phyloP scores from a whole-genome alignment of 192 early-diverging fungal species.

The Coemansia sp. region DNA sequence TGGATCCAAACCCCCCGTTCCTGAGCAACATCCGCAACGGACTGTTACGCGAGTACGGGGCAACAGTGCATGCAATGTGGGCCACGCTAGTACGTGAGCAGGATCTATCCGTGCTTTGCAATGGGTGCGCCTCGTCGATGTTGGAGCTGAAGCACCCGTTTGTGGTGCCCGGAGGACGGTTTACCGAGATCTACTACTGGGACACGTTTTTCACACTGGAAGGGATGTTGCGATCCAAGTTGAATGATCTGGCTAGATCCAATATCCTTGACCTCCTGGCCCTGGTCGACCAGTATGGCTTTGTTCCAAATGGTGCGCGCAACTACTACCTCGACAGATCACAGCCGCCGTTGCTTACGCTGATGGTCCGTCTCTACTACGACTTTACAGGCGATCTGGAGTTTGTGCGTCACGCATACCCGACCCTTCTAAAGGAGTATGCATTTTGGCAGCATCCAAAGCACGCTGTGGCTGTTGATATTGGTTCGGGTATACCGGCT shows the following conservation, averaged over 20 bases:
- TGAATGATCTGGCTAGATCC: constrained; percentile 48
- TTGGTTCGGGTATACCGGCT: not conserved
- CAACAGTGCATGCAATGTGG: constrained; percentile 60
- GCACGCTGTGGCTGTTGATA: constrained; percentile 48
- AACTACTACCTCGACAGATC: constrained; percentile 75
- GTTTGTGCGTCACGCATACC: constrained; percentile 54
- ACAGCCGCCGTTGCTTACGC: constrained; percentile 68
- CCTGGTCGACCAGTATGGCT: constrained; percentile 61
- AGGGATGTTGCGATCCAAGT: constrained; percentile 61
- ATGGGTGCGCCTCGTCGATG: constrained; percentile 60
- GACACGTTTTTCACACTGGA: constrained; percentile 69
- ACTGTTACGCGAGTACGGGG: constrained; percentile 53
- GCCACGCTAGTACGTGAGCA: constrained; percentile 58
- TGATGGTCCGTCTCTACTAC: constrained; percentile 68
- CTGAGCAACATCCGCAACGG: constrained; percentile 49
- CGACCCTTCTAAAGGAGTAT: constrained; percentile 62
- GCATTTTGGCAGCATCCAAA: constrained; percentile 58
- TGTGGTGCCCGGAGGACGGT: constrained; percentile 72
- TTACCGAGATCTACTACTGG: constrained; percentile 77
- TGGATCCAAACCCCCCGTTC: constrained; percentile 46
- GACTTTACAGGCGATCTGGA: constrained; percentile 53
- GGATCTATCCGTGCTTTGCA: constrained; percentile 54
- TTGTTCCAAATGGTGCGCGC: constrained; percentile 75
- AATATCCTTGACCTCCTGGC: constrained; percentile 65
- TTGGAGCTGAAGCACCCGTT: constrained; percentile 60